Evolutionary conservation across 495 filamentous ascomycete species (phyloP).

Genomic region (Apodospora peruviana): DNA sequence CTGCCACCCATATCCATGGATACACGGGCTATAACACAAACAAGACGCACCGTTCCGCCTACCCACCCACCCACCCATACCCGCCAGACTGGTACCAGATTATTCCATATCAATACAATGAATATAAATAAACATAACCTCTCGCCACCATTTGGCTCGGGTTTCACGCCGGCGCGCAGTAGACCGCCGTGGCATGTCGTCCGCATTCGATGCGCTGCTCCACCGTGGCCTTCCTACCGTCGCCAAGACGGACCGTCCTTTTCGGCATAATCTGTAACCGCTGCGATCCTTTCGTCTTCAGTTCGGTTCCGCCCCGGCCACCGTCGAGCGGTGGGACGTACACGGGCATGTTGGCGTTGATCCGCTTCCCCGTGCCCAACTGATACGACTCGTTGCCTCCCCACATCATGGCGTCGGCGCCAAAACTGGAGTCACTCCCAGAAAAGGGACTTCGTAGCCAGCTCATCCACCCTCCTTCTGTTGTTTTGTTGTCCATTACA

Average conservation of each 20-base stretch:
- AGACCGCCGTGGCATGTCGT: slow-evolving; percentile 76
- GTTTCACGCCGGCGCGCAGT: slow-evolving; percentile 42
- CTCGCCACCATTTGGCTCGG: neutral
- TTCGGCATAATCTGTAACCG: slow-evolving; percentile 82
- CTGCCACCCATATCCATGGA: too few relatives aligned
- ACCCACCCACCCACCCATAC: too few relatives aligned
- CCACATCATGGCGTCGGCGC: slow-evolving; percentile 85
- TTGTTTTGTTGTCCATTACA: slow-evolving; percentile 71
- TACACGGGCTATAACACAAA: too few relatives aligned
- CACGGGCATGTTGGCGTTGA: slow-evolving; percentile 63
- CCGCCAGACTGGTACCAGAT: too few relatives aligned
- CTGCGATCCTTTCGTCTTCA: slow-evolving; percentile 50
- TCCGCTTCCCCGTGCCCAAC: slow-evolving; percentile 84
- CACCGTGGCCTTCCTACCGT: slow-evolving; percentile 59
- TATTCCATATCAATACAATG: neutral
- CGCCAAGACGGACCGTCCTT: slow-evolving; percentile 57
- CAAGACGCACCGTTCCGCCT: too few relatives aligned
- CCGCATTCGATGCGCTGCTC: slow-evolving; percentile 91
- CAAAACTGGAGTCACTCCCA: slow-evolving; percentile 68
- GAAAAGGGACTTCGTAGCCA: too few relatives aligned
- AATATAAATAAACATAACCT: neutral
- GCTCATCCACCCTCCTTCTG: too few relatives aligned
- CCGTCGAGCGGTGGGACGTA: slow-evolving; percentile 75
- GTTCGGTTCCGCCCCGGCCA: slow-evolving; percentile 37
- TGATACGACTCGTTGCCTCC: slow-evolving; percentile 92